phyloP scores from a whole-genome alignment of 768 basidiomycete genomes.

The Tulasnella sp. region DNA sequence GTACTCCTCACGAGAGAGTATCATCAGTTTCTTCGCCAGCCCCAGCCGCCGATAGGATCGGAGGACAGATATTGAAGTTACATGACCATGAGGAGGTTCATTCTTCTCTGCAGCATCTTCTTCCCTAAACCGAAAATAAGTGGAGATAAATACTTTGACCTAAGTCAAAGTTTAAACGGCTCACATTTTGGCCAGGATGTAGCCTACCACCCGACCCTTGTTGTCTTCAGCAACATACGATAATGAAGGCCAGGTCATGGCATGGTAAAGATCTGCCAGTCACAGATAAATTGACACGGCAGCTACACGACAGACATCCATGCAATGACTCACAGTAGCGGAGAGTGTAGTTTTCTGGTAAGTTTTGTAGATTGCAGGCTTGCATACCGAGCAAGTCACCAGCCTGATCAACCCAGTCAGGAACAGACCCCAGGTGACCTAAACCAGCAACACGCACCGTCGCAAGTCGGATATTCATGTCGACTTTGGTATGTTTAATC shows the following conservation, averaged over 20 bases:
- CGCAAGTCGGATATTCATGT: conserved; percentile 18
- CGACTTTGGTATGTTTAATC: background rate
- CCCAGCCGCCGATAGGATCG: conserved; percentile 86
- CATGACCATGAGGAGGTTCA: conserved; percentile 66
- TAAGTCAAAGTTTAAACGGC: conserved; percentile 17
- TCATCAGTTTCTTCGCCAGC: conserved; percentile 88
- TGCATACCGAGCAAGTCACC: conserved; percentile 44
- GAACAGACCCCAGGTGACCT: background rate
- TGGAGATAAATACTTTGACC: background rate
- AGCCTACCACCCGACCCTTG: conserved; percentile 40
- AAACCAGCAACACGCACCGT: background rate
- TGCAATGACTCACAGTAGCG: conserved; percentile 21
- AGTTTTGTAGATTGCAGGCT: conserved; percentile 41
- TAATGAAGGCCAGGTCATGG: conserved; percentile 42
- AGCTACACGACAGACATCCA: background rate
- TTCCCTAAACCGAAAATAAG: conserved; percentile 31
- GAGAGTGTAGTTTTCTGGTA: conserved; percentile 38
- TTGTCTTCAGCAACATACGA: conserved; percentile 42
- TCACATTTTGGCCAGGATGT: conserved; percentile 44
- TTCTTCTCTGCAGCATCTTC: conserved; percentile 45
- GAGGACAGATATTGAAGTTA: conserved; percentile 93
- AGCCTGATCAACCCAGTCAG: conserved; percentile 26
- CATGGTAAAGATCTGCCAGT: conserved; percentile 39
- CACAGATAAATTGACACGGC: background rate
- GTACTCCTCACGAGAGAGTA: conserved; percentile 67